Conservation (phyloP, 768 basidiomycete species). For the Mycena capillaripes region DNA sequence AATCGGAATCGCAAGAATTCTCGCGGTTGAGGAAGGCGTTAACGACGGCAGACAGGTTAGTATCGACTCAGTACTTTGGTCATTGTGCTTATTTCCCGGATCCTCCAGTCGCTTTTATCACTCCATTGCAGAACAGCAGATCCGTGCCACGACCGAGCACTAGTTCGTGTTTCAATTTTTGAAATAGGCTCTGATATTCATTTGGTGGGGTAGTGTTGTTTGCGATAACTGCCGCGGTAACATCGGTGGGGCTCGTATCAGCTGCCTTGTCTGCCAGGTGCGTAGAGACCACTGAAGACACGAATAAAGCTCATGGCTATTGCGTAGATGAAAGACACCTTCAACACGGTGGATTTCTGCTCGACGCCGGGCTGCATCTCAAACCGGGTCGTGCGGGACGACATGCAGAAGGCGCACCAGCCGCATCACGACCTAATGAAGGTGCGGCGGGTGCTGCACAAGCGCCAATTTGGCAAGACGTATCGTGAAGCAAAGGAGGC, state of each 20-base stretch:
- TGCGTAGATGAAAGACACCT: constrained; percentile 21
- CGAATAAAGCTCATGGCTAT: not conserved
- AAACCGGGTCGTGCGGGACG: constrained; percentile 28
- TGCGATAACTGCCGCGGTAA: constrained; percentile 44
- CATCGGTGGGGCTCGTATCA: constrained; percentile 46
- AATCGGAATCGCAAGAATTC: constrained; percentile 38
- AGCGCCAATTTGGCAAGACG: constrained; percentile 34
- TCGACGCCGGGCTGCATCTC: constrained; percentile 40
- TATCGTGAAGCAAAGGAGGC: constrained; percentile 40
- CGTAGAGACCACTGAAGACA: not conserved
- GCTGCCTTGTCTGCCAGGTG: constrained; percentile 47
- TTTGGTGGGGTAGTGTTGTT: constrained; percentile 12
- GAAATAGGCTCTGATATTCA: too few species aligned
- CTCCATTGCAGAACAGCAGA: constrained; percentile 31
- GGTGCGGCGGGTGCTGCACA: constrained; percentile 37
- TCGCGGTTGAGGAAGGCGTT: constrained; percentile 30
- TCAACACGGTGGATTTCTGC: constrained; percentile 47
- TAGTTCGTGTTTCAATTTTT: constrained; percentile 17
- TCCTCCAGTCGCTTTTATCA: constrained; percentile 41
- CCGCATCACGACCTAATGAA: constrained; percentile 48
- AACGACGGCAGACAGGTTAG: constrained; percentile 42
- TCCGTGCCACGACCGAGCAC: constrained; percentile 39
- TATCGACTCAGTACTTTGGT: too few species aligned
- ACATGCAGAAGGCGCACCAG: constrained; percentile 41
- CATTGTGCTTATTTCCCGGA: too few species aligned